These are phyloP conservation scores for Blastomyces silverae DNA, from an alignment of 2,329 filamentous ascomycete genomes.

Conservation along the genomic window DNA sequence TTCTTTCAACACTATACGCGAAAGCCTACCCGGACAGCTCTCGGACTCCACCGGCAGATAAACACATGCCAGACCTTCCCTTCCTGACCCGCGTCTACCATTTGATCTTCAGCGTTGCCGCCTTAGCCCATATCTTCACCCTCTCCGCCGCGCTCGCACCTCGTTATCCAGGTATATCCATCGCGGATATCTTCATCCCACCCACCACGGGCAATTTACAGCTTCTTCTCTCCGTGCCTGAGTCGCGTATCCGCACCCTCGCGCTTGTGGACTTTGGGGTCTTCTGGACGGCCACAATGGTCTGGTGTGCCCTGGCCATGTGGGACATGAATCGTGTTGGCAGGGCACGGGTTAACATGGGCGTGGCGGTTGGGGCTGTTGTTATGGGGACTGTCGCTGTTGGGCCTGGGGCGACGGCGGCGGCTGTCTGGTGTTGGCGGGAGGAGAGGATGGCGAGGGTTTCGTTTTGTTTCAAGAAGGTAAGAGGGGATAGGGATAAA, in stretches of 20 bases:
- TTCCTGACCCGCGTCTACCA: background rate
- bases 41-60: background rate
- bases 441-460: constrained; percentile 1
- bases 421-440: constrained; percentile 4
- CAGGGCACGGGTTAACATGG: background rate
- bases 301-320: background rate
- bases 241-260: background rate
- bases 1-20: background rate
- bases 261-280: constrained; percentile 2
- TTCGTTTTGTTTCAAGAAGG: background rate
- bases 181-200: background rate
- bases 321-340: constrained; percentile 10
- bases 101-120: background rate
- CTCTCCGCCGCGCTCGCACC: background rate
- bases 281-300: background rate
- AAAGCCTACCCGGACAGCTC: background rate
- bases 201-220: background rate
- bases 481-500: background rate
- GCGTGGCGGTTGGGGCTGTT: background rate
- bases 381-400: background rate
- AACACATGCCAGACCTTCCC: background rate
- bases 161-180: background rate
- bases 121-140: background rate
- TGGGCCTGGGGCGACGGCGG: background rate
- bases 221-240: background rate